Conservation (phyloP, 169 alveolate genomes). For the Plasmodium billcollinsi region DNA sequence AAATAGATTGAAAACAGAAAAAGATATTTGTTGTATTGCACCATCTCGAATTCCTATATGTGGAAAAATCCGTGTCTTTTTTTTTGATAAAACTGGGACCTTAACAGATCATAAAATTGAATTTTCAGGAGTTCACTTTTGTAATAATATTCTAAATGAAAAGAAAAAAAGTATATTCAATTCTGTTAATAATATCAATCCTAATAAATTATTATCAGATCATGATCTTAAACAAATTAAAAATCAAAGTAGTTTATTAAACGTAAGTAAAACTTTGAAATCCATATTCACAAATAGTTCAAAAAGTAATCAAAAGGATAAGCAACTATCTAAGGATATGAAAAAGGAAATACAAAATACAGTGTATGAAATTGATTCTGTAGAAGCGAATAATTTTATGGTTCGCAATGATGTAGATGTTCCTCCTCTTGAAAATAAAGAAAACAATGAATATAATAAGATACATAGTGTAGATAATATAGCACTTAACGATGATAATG, state of each 20-base stretch:
- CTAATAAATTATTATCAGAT: background rate
- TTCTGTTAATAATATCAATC: background rate
- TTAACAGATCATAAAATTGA: slow-evolving; percentile 95
- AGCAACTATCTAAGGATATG: too few species aligned
- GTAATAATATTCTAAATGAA: slow-evolving; percentile 49
- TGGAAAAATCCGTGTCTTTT: slow-evolving; percentile 95
- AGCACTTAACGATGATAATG: too few species aligned
- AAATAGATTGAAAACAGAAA: slow-evolving; percentile 89
- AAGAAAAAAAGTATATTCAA: slow-evolving; percentile 2
- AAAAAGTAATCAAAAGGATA: background rate
- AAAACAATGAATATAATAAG: too few species aligned
- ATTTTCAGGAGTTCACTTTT: slow-evolving; percentile 84
- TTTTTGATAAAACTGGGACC: slow-evolving; percentile 99
- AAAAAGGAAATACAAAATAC: too few species aligned
- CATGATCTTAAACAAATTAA: background rate
- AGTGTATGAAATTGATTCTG: too few species aligned
- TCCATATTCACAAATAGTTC: too few species aligned
- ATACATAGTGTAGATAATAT: too few species aligned
- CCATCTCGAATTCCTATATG: slow-evolving; percentile 96
- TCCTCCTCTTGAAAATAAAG: too few species aligned
- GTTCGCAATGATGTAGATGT: too few species aligned
- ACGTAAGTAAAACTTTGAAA: too few species aligned
- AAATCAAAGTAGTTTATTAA: too few species aligned
- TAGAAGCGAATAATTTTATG: too few species aligned
- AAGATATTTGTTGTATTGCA: slow-evolving; percentile 93